phyloP scores from a whole-genome alignment of 768 basidiomycete species.

The Hebeloma cylindrosporum region DNA sequence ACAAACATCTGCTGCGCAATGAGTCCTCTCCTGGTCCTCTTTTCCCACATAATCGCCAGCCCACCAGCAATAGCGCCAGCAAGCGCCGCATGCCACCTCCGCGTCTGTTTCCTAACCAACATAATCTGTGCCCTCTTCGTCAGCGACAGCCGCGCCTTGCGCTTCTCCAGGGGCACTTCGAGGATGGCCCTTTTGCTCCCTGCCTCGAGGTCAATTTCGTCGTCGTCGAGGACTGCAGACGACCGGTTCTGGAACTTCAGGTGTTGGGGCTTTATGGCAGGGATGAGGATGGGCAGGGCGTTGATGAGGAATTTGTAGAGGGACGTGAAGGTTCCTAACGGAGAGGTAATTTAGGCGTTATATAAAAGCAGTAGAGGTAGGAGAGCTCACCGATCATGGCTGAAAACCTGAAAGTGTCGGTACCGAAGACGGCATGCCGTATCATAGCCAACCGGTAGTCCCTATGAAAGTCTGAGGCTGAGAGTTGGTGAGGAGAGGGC shows the following conservation, averaged over 20 bases:
- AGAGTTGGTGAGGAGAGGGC: background rate
- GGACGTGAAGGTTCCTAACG: slow-evolving; percentile 67
- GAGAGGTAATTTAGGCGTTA: background rate
- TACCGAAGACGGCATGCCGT: slow-evolving; percentile 80
- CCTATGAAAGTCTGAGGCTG: slow-evolving; percentile 34
- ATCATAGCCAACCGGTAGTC: slow-evolving; percentile 64
- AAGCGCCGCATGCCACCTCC: slow-evolving; percentile 76
- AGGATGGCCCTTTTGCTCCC: slow-evolving; percentile 19
- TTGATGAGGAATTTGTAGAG: slow-evolving; percentile 82
- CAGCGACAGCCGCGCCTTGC: slow-evolving; percentile 56
- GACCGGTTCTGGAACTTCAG: slow-evolving; percentile 25
- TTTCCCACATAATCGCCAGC: slow-evolving; percentile 77
- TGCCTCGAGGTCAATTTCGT: slow-evolving; percentile 26
- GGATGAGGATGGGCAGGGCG: slow-evolving; percentile 69
- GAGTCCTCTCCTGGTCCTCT: slow-evolving; percentile 54
- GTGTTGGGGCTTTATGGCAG: slow-evolving; percentile 36
- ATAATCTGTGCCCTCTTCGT: slow-evolving; percentile 62
- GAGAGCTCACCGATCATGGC: slow-evolving; percentile 74
- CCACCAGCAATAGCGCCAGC: slow-evolving; percentile 79
- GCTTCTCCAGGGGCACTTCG: slow-evolving; percentile 31
- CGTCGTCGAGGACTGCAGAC: slow-evolving; percentile 31
- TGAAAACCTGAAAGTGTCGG: slow-evolving; percentile 81
- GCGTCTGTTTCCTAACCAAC: slow-evolving; percentile 64
- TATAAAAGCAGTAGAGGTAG: background rate
- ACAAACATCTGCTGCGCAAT: slow-evolving; percentile 91